Evolutionary conservation across 1,139 yeast genomes (phyloP).

Genomic region (Zhuliangozyma blackwelliae): DNA sequence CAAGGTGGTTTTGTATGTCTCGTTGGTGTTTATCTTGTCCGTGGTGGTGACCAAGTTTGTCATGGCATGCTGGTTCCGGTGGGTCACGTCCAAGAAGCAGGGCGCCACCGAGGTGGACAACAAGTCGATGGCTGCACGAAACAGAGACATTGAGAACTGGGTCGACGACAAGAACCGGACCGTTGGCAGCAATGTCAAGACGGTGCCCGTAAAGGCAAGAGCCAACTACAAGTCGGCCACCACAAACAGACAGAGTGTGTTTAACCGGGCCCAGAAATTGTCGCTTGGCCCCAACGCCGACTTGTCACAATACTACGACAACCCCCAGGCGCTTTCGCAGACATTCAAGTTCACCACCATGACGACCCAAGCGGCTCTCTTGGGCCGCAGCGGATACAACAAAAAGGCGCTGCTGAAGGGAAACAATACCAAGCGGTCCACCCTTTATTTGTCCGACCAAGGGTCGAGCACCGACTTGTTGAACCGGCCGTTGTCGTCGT

Average conservation of each 20-base stretch:
- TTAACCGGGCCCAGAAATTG: constrained; percentile 32
- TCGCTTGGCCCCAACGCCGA: constrained; percentile 39
- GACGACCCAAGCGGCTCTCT: constrained; percentile 50
- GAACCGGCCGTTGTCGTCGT: constrained; percentile 27
- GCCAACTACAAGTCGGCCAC: constrained; percentile 43
- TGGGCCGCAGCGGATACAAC: constrained; percentile 23
- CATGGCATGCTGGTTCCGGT: constrained; percentile 84
- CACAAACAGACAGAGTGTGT: constrained; percentile 45
- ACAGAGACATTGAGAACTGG: constrained; percentile 76
- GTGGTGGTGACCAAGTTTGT: constrained; percentile 73
- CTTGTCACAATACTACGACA: constrained; percentile 38
- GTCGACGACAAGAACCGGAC: constrained; percentile 47
- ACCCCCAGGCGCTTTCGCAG: constrained; percentile 34
- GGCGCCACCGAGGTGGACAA: constrained; percentile 66
- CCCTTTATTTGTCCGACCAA: constrained; percentile 27
- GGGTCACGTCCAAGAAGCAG: constrained; percentile 74
- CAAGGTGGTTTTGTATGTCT: constrained; percentile 69
- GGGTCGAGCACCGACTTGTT: constrained; percentile 36
- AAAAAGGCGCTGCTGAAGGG: constrained; percentile 8
- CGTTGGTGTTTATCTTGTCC: constrained; percentile 79
- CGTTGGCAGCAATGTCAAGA: constrained; percentile 51
- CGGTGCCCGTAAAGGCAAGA: constrained; percentile 49
- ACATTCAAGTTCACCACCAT: constrained; percentile 50
- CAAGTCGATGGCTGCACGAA: constrained; percentile 42
- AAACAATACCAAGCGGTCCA: constrained; percentile 15